Evolutionary conservation across 208 protist species (phyloP), one percentile per base, ranked within the genome.

Genomic region (Leishmania guyanensis): DNA sequence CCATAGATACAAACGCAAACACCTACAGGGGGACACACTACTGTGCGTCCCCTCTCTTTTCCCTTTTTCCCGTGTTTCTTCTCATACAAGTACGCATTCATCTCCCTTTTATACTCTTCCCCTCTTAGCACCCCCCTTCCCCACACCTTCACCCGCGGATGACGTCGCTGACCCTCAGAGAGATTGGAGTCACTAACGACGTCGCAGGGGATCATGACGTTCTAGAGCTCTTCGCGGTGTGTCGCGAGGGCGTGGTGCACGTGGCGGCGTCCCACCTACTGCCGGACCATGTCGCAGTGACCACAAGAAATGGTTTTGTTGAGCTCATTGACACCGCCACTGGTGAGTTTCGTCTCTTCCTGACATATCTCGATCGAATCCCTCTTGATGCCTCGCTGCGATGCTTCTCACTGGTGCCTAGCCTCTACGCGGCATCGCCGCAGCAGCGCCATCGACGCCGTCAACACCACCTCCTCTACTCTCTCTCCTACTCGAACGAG

Each of bases 401-500:
- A 20, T 97, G 94, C 84, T 92, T 97, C 75, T 90, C 94, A 5
- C 90, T 97, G 29, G 89, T 88, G 8, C 94, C 92, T 12, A 84
- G 90, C 36, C 79, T 83, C 54, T 82, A 83, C 75, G 54, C 76
- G 33, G 76, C 64, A 26, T 68, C 85, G 58, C 46, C 10, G 51
- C 50, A 33, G 33, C 64, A 76, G 20, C 65, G n/a, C 50, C 51
- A 60, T 46, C 56, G 66, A 36, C 66, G 6, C 8, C 85, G 76
- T 43, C 77, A 81, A 26, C 88, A 89, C 71, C 78, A 90, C 54
- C 78, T 95, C 53, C 75, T 94, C 5, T 96, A 94, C 78, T 93
- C 91, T 6, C 87, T 97, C 43, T 60, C 90, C 46, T 95, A 92
- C 88, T 97, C 94, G 9, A 97, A 97, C 75, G 92, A 97, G 80